Evolutionary conservation across 176 grass and related monocot species (phyloP).

Genomic region (Phoenix roebelenii): DNA sequence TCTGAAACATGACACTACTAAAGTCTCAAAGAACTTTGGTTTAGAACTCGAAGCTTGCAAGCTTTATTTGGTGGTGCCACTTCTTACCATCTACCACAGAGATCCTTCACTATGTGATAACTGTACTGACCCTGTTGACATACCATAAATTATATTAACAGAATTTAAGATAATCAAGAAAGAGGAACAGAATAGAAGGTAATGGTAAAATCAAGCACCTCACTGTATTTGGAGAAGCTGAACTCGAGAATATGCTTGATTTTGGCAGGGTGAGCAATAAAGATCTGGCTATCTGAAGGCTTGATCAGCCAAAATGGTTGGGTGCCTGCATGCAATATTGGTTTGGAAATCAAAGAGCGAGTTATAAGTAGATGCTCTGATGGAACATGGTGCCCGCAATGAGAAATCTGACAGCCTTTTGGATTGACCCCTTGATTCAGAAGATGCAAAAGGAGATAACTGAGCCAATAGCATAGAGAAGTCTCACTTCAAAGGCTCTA

Average conservation of each 20-base stretch:
- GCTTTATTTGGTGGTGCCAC: slow-evolving; percentile 72
- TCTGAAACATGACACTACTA: slow-evolving; percentile 55
- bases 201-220: slow-evolving; percentile 17
- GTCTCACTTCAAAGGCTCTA: background rate
- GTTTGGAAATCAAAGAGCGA: slow-evolving; percentile 43
- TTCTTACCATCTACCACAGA: slow-evolving; percentile 58
- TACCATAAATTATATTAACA: background rate
- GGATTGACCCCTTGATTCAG: slow-evolving; percentile 16
- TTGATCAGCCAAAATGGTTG: slow-evolving; percentile 51
- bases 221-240: slow-evolving; percentile 76
- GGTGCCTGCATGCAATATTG: slow-evolving; percentile 23
- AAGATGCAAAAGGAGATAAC: slow-evolving; percentile 19
- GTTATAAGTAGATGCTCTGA: slow-evolving; percentile 36
- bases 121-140: background rate
- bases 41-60: slow-evolving; percentile 62
- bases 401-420: slow-evolving; percentile 2
- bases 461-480: slow-evolving; percentile 16
- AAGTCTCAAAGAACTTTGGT: slow-evolving; percentile 48
- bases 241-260: slow-evolving; percentile 72
- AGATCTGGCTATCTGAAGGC: slow-evolving; percentile 42
- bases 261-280: slow-evolving; percentile 49
- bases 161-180: background rate
- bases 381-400: slow-evolving; percentile 54
- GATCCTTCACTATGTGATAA: slow-evolving; percentile 31
- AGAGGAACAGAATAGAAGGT: no score